Conservation (phyloP, 225 moss, liverwort and hornwort species). For the Polytrichum commune region DNA sequence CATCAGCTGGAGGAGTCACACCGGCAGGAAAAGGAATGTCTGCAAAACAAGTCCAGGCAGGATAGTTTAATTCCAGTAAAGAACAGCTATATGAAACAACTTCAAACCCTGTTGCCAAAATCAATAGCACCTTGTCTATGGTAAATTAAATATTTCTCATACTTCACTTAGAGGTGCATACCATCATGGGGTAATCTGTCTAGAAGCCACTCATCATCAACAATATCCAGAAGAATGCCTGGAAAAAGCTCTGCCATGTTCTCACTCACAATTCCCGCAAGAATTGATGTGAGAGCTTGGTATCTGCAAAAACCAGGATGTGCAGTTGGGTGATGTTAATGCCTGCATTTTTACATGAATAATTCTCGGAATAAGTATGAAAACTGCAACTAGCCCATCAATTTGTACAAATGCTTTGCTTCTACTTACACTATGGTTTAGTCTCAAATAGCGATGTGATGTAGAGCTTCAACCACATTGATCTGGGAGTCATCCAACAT, state of each 20-base stretch:
- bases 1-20: conserved; percentile 75
- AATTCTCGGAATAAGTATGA: no score
- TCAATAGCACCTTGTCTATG: background rate
- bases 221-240: conserved; percentile 73
- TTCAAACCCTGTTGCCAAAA: no score
- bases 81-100: conserved; percentile 2
- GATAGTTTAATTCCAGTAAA: background rate
- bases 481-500: no score
- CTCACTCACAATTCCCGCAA: background rate
- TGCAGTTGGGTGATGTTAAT: no score
- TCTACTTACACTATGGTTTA: no score
- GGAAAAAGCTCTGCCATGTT: conserved; percentile 69
- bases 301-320: no score
- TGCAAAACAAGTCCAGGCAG: conserved; percentile 15
- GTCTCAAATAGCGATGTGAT: no score
- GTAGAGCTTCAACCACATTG: no score
- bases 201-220: conserved; percentile 87
- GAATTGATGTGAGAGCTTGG: no score
- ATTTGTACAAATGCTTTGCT: no score
- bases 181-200: conserved; percentile 90
- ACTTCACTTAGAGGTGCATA: conserved; percentile 7
- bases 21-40: conserved; percentile 83
- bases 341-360: no score
- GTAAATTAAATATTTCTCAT: background rate
- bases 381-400: no score